Evolutionary conservation across 306 rosid species (phyloP).

Genomic region (Cucumis sativus): DNA sequence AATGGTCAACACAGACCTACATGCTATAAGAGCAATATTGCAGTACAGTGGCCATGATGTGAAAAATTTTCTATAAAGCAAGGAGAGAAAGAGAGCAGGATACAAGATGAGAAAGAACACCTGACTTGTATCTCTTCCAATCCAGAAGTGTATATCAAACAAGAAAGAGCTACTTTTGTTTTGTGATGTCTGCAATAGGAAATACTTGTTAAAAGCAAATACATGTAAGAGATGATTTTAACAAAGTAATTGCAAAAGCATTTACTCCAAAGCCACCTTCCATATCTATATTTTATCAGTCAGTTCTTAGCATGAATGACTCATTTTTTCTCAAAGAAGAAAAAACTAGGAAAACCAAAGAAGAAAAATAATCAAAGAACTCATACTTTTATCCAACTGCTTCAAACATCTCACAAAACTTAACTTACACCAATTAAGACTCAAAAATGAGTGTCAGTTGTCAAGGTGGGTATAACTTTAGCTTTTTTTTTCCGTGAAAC

Average conservation of each 20-base stretch:
- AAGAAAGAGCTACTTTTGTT: conserved; percentile 66
- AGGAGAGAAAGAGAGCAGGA: not conserved
- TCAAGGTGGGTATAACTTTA: not conserved
- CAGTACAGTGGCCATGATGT: conserved; percentile 1
- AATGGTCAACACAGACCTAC: not conserved
- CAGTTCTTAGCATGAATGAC: not conserved
- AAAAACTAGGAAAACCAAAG: not conserved
- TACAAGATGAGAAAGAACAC: conserved; percentile 25
- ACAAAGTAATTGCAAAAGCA: not conserved
- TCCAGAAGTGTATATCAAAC: conserved; percentile 88
- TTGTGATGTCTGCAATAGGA: conserved; percentile 56
- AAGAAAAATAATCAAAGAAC: not conserved
- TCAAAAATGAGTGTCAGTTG: not conserved
- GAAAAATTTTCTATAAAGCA: not conserved
- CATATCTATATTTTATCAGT: not conserved
- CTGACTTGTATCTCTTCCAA: conserved; percentile 98
- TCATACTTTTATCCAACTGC: not conserved
- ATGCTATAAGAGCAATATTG: not conserved
- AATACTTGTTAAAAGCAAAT: not conserved
- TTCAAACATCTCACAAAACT: not conserved
- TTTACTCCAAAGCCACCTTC: not conserved
- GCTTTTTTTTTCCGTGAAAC: not conserved
- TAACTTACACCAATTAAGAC: not conserved
- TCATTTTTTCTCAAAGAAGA: not conserved
- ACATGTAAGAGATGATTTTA: not conserved